Percentiles rank a stretch among this genome's conserved stretches.
Conservation (phyloP, 2,329 filamentous ascomycete genomes). For the Trichoderma gracile region DNA sequence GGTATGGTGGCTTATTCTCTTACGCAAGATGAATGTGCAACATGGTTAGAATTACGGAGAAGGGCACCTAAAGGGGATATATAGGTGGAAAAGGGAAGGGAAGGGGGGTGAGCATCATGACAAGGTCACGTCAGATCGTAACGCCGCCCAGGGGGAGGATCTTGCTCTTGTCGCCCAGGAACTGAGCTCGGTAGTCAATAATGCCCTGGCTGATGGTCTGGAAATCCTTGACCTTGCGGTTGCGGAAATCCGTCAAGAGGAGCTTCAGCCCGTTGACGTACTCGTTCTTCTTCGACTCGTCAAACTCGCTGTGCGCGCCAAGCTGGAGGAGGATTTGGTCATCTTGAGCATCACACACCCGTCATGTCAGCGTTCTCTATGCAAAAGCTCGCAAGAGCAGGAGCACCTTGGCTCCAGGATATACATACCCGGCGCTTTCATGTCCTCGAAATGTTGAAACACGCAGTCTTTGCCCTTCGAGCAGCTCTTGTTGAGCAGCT, state of each 20-base stretch:
- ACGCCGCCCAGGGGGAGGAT: slow-evolving; percentile 59
- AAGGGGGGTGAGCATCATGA: background rate
- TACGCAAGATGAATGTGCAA: slow-evolving; percentile 9
- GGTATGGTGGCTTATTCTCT: slow-evolving; percentile 21
- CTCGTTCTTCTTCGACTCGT: slow-evolving; percentile 58
- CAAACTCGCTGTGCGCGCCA: slow-evolving; percentile 65
- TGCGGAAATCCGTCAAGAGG: slow-evolving; percentile 61
- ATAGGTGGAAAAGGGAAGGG: background rate
- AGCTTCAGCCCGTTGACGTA: slow-evolving; percentile 65
- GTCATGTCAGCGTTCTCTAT: slow-evolving; percentile 51
- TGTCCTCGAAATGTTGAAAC: slow-evolving; percentile 70
- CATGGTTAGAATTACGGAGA: slow-evolving; percentile 21
- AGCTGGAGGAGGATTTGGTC: slow-evolving; percentile 72
- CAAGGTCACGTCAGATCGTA: slow-evolving; percentile 35
- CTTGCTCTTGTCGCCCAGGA: slow-evolving; percentile 64
- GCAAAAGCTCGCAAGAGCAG: slow-evolving; percentile 24
- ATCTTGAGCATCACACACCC: slow-evolving; percentile 51
- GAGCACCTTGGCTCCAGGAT: slow-evolving; percentile 18
- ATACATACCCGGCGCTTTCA: slow-evolving; percentile 44
- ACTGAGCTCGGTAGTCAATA: slow-evolving; percentile 64
- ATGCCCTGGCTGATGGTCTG: slow-evolving; percentile 66
- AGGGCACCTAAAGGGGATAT: background rate
- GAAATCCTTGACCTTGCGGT: slow-evolving; percentile 64
- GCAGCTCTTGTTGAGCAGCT: slow-evolving; percentile 70
- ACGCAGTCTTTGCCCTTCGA: slow-evolving; percentile 69